These are phyloP conservation scores for Moniliophthora roreri DNA, from an alignment of 1,284 basidiomycete genomes.

Conservation along the genomic window DNA sequence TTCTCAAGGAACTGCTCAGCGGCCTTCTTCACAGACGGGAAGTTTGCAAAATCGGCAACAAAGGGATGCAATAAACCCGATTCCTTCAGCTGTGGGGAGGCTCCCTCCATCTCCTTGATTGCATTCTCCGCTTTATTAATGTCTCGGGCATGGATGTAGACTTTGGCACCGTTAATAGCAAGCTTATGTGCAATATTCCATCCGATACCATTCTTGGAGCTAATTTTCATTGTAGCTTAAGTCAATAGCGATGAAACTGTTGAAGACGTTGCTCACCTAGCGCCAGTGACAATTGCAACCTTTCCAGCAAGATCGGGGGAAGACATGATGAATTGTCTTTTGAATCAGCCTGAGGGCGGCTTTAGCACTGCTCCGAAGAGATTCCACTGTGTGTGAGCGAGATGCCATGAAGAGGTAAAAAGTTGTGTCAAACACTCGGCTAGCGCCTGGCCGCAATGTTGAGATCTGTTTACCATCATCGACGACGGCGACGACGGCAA, in stretches of 20 bases:
- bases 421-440: too few species aligned
- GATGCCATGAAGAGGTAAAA: too few species aligned
- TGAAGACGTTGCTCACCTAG: conserved; percentile 7
- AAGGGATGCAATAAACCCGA: background rate
- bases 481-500: too few species aligned
- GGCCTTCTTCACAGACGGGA: conserved; percentile 1
- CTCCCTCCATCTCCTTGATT: conserved; percentile 2
- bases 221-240: background rate
- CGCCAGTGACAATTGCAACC: conserved; percentile 11
- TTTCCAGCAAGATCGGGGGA: conserved; percentile 12
- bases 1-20: conserved; percentile 2
- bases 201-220: conserved; percentile 5
- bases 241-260: background rate
- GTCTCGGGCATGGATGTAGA: conserved; percentile 10
- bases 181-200: conserved; percentile 13
- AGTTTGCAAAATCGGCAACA: conserved; percentile 3
- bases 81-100: background rate
- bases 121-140: conserved; percentile 5
- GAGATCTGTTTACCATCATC: too few species aligned
- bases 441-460: too few species aligned
- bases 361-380: too few species aligned
- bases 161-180: conserved; percentile 11
- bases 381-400: too few species aligned
- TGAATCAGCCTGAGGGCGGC: too few species aligned
- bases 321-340: too few species aligned